Percentiles rank a stretch among this genome's conserved stretches.
These are phyloP conservation scores for Chalaropsis ovoidea DNA, from an alignment of 2,329 filamentous ascomycete species.

Conservation along the genomic window DNA sequence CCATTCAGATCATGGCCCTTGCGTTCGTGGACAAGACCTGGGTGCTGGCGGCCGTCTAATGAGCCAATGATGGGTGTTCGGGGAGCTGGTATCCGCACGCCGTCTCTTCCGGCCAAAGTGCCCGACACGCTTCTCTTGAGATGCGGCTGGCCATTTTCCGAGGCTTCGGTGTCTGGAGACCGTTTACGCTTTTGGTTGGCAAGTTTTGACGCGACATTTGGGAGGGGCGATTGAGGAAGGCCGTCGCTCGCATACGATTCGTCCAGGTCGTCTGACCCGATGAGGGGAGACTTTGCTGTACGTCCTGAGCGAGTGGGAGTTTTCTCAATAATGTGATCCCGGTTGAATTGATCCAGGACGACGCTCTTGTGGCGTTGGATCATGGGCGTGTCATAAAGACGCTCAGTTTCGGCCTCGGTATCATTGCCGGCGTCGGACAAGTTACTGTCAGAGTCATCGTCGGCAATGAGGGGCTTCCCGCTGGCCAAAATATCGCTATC, in stretches of 20 bases:
- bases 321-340: conserved; percentile 45
- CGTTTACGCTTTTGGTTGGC: conserved; percentile 44
- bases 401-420: conserved; percentile 88
- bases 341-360: conserved; percentile 46
- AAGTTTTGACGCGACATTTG: conserved; percentile 23
- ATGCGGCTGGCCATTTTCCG: conserved; percentile 40
- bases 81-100: conserved; percentile 28
- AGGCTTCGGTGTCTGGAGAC: conserved; percentile 37
- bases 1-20: conserved; percentile 31
- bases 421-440: conserved; percentile 51
- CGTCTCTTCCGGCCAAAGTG: conserved; percentile 5
- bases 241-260: conserved; percentile 23
- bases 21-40: conserved; percentile 27
- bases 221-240: conserved; percentile 20
- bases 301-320: conserved; percentile 48
- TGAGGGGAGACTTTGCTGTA: conserved; percentile 12
- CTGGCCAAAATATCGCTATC: conserved; percentile 47
- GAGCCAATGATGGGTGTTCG: conserved; percentile 18
- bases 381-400: conserved; percentile 78
- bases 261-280: conserved; percentile 18
- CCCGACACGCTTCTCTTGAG: conserved; percentile 46
- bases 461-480: conserved; percentile 29
- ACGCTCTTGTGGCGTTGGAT: conserved; percentile 54
- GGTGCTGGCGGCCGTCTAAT: conserved; percentile 12
- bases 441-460: conserved; percentile 39